These are phyloP conservation scores for Thermomucor indicae-seudaticae DNA, from an alignment of 371 early-diverging fungal species.

Conservation along the genomic window DNA sequence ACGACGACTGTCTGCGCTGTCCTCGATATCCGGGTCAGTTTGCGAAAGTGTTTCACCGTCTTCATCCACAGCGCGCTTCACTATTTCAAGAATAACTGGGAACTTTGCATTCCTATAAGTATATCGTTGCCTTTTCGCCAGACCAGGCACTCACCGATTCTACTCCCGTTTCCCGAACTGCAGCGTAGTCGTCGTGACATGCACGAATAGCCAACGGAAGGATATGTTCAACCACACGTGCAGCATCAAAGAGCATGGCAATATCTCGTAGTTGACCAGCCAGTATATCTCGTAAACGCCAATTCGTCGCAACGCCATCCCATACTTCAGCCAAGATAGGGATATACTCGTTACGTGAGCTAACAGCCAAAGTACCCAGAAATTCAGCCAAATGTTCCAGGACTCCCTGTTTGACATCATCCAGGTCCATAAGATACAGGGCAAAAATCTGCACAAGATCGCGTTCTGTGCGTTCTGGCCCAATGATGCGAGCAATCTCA, in stretches of 20 bases:
- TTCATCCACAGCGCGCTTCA: conserved; percentile 44
- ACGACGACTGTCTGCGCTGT: conserved; percentile 22
- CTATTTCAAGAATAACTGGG: conserved; percentile 44
- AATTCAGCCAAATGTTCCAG: conserved; percentile 58
- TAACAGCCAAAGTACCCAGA: conserved; percentile 46
- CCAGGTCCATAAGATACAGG: conserved; percentile 54
- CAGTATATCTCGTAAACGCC: conserved; percentile 54
- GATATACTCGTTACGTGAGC: conserved; percentile 49
- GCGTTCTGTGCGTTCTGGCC: conserved; percentile 55
- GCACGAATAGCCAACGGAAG: conserved; percentile 52
- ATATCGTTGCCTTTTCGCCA: not conserved
- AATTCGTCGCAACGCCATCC: conserved; percentile 55
- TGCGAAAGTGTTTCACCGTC: conserved; percentile 40
- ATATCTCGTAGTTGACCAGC: conserved; percentile 50
- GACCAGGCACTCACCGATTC: conserved; percentile 34
- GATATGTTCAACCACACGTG: conserved; percentile 45
- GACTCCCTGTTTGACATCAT: conserved; percentile 60
- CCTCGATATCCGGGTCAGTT: conserved; percentile 20
- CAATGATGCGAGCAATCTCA: conserved; percentile 55
- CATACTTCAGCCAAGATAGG: conserved; percentile 52
- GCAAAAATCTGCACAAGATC: conserved; percentile 59
- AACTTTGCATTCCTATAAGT: conserved; percentile 13
- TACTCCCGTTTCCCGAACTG: conserved; percentile 54
- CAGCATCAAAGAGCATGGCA: conserved; percentile 47
- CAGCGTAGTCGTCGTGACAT: conserved; percentile 54